These are phyloP conservation scores for Nymphaea colorata DNA, from an alignment of 164 flowering plant species.

Conservation along the genomic window DNA sequence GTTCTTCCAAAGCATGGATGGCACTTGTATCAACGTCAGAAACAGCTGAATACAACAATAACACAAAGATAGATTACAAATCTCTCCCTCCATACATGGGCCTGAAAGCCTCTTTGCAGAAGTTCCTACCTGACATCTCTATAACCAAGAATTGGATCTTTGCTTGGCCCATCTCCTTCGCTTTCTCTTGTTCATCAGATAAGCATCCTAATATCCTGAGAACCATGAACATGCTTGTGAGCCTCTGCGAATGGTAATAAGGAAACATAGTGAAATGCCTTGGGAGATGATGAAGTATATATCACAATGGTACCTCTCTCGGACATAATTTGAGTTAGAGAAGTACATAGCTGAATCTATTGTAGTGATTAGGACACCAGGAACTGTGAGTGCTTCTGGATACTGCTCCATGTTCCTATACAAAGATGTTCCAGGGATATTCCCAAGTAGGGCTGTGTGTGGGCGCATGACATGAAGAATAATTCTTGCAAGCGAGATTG, in stretches of 20 bases:
- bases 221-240: not conserved
- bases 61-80: not conserved
- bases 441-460: slow-evolving; percentile 60
- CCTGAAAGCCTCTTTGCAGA: not conserved
- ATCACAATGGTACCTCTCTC: slow-evolving; percentile 44
- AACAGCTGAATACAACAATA: slow-evolving; percentile 46
- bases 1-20: slow-evolving; percentile 68
- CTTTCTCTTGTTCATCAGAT: slow-evolving; percentile 33
- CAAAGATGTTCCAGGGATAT: slow-evolving; percentile 44
- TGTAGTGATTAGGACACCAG: slow-evolving; percentile 52
- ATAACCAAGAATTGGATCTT: slow-evolving; percentile 49
- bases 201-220: slow-evolving; percentile 75
- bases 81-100: not conserved
- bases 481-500: slow-evolving; percentile 69
- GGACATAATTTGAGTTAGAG: slow-evolving; percentile 73
- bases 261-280: too few species aligned
- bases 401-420: slow-evolving; percentile 68
- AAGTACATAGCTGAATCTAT: slow-evolving; percentile 85
- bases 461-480: slow-evolving; percentile 84
- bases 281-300: too few species aligned
- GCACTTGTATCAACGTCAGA: slow-evolving; percentile 90
- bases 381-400: slow-evolving; percentile 54
- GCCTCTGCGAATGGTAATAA: too few species aligned
- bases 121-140: slow-evolving; percentile 72
- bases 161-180: slow-evolving; percentile 10